phyloP scores from a whole-genome alignment of 2,329 filamentous ascomycete species.

The Talaromyces marneffei region DNA sequence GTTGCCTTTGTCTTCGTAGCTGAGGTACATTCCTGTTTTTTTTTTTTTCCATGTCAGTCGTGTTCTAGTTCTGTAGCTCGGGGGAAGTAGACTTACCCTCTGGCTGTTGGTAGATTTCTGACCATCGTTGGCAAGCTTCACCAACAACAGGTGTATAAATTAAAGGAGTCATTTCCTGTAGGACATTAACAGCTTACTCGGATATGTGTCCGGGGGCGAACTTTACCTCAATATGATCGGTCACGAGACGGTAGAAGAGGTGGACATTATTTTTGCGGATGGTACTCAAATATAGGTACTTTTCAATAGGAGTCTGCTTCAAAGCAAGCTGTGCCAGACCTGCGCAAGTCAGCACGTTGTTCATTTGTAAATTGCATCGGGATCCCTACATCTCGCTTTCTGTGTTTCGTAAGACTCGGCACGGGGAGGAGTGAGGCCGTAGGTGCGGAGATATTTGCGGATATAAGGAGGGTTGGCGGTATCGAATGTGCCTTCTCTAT shows the following conservation, averaged over 20 bases:
- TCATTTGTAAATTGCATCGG: not conserved
- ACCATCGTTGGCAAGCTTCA: constrained; percentile 94
- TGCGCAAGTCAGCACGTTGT: constrained; percentile 16
- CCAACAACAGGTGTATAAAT: constrained; percentile 60
- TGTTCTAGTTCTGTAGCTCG: not conserved
- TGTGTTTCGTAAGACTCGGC: constrained; percentile 46
- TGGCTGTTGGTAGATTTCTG: constrained; percentile 87
- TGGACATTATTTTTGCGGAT: constrained; percentile 49
- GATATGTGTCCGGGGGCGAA: not conserved
- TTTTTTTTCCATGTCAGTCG: too few species aligned
- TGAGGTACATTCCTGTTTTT: constrained; percentile 72
- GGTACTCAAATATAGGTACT: constrained; percentile 47
- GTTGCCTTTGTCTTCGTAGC: constrained; percentile 87
- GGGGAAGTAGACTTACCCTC: constrained; percentile 54
- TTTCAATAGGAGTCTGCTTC: constrained; percentile 44
- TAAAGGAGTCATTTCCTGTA: constrained; percentile 44
- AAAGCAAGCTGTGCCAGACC: constrained; percentile 43
- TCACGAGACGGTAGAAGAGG: constrained; percentile 47
- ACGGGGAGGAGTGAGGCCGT: constrained; percentile 46
- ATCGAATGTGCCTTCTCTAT: constrained; percentile 43
- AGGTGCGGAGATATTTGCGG: constrained; percentile 48
- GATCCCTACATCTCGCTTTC: constrained; percentile 42
- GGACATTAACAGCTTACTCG: constrained; percentile 4
- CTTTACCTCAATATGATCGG: constrained; percentile 43
- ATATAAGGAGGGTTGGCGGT: constrained; percentile 46